Evolutionary conservation across 164 flowering plant species (phyloP).

Genomic region (Paratinospora sagittata): DNA sequence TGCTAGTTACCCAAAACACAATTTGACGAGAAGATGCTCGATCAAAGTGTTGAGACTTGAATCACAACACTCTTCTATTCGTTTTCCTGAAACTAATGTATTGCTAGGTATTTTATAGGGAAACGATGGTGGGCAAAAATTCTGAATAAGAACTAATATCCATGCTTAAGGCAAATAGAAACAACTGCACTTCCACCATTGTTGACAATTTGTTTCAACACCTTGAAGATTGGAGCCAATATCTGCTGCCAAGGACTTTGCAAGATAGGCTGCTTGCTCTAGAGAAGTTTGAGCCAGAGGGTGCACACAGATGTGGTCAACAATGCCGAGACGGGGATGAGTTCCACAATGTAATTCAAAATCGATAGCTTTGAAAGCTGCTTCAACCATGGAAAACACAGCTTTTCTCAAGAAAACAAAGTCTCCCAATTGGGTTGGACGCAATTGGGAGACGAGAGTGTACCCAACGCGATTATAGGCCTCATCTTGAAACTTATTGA

Average conservation of each 20-base stretch:
- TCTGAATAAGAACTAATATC: too few relatives aligned
- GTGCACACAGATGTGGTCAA: conserved; percentile 66
- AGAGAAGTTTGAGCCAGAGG: conserved; percentile 64
- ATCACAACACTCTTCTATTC: too few relatives aligned
- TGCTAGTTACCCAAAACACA: too few relatives aligned
- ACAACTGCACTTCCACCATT: not conserved
- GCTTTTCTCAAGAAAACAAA: conserved; percentile 48
- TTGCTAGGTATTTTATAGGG: too few relatives aligned
- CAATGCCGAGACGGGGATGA: conserved; percentile 77
- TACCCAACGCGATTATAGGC: conserved; percentile 56
- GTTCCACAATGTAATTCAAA: conserved; percentile 57
- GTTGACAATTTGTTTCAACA: conserved; percentile 3
- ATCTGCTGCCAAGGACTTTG: conserved; percentile 50
- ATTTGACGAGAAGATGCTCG: too few relatives aligned
- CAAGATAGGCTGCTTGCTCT: conserved; percentile 66
- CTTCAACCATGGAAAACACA: conserved; percentile 54
- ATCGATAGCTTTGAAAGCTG: conserved; percentile 50
- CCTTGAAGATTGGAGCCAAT: conserved; percentile 63
- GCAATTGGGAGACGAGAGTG: conserved; percentile 55
- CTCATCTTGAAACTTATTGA: conserved; percentile 58
- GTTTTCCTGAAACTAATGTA: too few relatives aligned
- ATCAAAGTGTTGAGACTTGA: too few relatives aligned
- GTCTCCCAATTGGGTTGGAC: conserved; percentile 23
- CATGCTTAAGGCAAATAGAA: too few relatives aligned
- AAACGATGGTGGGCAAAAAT: too few relatives aligned